phyloP scores from a whole-genome alignment of 2,329 filamentous ascomycete genomes.

The Alternaria triticimaculans region DNA sequence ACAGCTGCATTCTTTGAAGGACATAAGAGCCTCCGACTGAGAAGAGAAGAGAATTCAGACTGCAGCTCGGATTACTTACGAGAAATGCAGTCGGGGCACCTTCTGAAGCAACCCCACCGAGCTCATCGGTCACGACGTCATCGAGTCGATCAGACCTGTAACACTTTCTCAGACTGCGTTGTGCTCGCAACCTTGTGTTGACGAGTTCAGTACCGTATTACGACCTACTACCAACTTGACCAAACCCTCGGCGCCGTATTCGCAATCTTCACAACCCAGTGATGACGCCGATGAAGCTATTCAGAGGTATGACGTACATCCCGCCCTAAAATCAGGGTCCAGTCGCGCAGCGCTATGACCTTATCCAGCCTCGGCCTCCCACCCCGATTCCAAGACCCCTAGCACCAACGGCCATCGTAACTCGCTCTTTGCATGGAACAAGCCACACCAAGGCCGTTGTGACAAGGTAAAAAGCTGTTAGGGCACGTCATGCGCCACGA shows the following conservation, averaged over 20 bases:
- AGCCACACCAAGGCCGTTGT: slow-evolving; percentile 17
- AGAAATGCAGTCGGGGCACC: background rate
- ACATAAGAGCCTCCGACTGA: background rate
- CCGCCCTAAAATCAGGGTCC: slow-evolving; percentile 9
- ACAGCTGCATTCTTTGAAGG: background rate
- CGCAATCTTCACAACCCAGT: background rate
- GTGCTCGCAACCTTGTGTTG: background rate
- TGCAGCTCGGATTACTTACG: background rate
- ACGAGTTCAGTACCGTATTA: background rate
- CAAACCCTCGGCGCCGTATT: background rate
- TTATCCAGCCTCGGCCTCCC: slow-evolving; percentile 9
- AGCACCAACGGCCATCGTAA: slow-evolving; percentile 16
- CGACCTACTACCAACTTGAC: background rate
- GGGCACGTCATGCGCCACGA: slow-evolving; percentile 27
- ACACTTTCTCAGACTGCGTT: background rate
- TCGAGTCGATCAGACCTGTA: background rate
- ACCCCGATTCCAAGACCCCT: slow-evolving; percentile 14
- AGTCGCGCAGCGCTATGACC: slow-evolving; percentile 15
- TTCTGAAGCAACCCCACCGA: background rate
- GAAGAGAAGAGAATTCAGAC: no score
- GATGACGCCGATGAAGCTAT: slow-evolving; percentile 23
- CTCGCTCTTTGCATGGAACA: slow-evolving; percentile 12
- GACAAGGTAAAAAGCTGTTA: background rate
- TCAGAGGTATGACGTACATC: slow-evolving; percentile 27
- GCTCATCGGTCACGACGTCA: background rate